Base-by-base conservation (phyloP, 768 basidiomycete species). In the Clitopilus passeckerianus region DNA sequence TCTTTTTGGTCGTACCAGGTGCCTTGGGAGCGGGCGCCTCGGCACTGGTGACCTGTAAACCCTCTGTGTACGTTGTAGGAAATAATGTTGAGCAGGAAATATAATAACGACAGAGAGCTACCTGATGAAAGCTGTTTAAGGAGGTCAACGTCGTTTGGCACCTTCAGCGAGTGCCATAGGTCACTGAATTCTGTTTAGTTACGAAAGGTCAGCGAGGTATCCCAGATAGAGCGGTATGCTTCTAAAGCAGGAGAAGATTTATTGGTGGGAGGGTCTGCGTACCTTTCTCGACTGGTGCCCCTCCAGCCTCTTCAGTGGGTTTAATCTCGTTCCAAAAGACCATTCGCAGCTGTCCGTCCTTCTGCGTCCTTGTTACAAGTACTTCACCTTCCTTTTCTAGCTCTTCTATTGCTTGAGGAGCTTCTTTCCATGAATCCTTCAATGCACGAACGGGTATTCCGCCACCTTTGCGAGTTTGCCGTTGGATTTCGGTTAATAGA, bases 311-410 rank as follows among this genome's bases (percentile, higher is more conserved):
- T 62, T 90, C 87, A 24, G 78, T 84, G 1, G 88, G 86, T 66
- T 90, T 90, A 60, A 93, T 82, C 71, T 95, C 92, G 63, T 95
- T 95, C 87, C 89, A 94, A 65, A 93, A 93, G 0, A 93, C 92
- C 85, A 90, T 89, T 56, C 87, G 81, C 68, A 90, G 74, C 64
- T 91, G 87, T 0, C 89, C 89, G 65, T 95, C 92, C 68, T 93
- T 95, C 53, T 82, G 74, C 0, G 91, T 91, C 50, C 93, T 81
- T 16, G 90, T 95, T n/a, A 93, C 90, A 41, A 94, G 80, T 1
- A 94, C 91, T 58, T 93, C 90, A 0, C 92, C 93, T 65, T 91
- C 89, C 67, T 89, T 84, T 70, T 93, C 92, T n/a, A 95, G 78
- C 71, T 95, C 91, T 68, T 94, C 91, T 46, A 95, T 87, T 0